A percentile compares a stretch with the other conserved stretches of the same genome.
Conservation (phyloP, 2,329 filamentous ascomycete genomes). For the Alternaria atra region DNA sequence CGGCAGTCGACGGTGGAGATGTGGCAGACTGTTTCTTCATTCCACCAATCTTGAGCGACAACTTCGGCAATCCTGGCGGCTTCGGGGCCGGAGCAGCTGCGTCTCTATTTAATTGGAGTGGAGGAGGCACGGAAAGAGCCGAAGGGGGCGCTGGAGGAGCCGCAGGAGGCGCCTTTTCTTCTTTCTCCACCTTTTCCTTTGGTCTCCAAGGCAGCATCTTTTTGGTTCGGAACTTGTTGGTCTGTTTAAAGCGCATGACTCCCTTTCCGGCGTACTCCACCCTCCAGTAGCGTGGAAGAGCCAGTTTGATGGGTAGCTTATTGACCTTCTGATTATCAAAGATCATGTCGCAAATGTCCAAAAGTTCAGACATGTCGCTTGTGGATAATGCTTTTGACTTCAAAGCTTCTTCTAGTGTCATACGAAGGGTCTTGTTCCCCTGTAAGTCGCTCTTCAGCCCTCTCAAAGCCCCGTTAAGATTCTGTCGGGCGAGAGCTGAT, state of each 20-base stretch:
- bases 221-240: conserved; percentile 31
- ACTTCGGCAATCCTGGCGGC: conserved; percentile 17
- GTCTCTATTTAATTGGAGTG: conserved; percentile 17
- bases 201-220: conserved; percentile 16
- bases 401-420: conserved; percentile 66
- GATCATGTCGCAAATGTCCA: conserved; percentile 66
- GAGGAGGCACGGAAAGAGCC: conserved; percentile 12
- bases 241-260: conserved; percentile 42
- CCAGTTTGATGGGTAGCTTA: conserved; percentile 59
- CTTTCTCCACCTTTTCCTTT: neutral
- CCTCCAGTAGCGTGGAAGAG: conserved; percentile 66
- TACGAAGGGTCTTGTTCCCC: conserved; percentile 59
- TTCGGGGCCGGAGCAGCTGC: conserved; percentile 12
- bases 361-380: conserved; percentile 64
- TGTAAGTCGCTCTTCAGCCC: conserved; percentile 65
- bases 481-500: conserved; percentile 63
- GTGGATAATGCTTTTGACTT: conserved; percentile 60
- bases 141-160: neutral
- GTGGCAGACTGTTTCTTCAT: conserved; percentile 21
- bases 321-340: conserved; percentile 60
- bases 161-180: neutral
- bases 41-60: conserved; percentile 37
- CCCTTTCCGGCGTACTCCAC: conserved; percentile 62
- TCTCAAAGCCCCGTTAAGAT: conserved; percentile 65
- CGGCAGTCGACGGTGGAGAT: conserved; percentile 25